Evolutionary conservation across 805 yeast species (phyloP), one percentile per base, ranked within the genome.

Genomic region (Metschnikowia amazonensis): DNA sequence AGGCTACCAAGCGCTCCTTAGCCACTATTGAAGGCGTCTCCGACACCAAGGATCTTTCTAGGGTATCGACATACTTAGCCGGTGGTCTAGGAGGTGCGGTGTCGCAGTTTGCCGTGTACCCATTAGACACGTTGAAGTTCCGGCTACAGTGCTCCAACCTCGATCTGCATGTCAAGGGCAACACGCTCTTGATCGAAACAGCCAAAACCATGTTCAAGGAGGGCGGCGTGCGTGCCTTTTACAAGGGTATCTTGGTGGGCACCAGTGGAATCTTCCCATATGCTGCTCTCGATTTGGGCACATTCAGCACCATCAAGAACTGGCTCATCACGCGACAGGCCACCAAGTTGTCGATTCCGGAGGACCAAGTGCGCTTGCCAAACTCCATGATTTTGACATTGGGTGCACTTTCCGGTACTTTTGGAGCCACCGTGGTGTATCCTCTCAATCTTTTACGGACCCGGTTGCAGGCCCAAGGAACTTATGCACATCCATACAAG

Each of bases 21-120:
- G 84, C 95, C 17, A 62, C 69, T 23, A 48, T 90, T 6, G 97
- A 89, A 65, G 95, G 95, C 11, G 82, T 81, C 5, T 74, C 74
- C 10, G 90, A 85, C 59, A 76, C 84, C 2, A 65, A 84, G 1
- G 78, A 86, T 36, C 67, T 92, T 44, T 86, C 96, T 0, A 81
- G 82, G 51, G 59, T 78, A 1, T 78, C 97, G 1, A 89, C 97
- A 0, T 94, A 89, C 60, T 63, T 88, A 27, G 89, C 97, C 20
- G 99, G 99, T 66, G 99, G 99, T 40, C 62, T 94, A 35, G 99
- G 97, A 34, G 99, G 99, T 60, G 95, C 94, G 46, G 80, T 83
- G 21, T 86, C 97, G 0, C 99, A 94, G 65, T 81, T 90, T 58
- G 77, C 94, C 0, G 96, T 92, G 3, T 94, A 94, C 63, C 99